These are phyloP conservation scores for Novymonas esmeraldas DNA, from an alignment of 208 protist species.

Conservation along the genomic window DNA sequence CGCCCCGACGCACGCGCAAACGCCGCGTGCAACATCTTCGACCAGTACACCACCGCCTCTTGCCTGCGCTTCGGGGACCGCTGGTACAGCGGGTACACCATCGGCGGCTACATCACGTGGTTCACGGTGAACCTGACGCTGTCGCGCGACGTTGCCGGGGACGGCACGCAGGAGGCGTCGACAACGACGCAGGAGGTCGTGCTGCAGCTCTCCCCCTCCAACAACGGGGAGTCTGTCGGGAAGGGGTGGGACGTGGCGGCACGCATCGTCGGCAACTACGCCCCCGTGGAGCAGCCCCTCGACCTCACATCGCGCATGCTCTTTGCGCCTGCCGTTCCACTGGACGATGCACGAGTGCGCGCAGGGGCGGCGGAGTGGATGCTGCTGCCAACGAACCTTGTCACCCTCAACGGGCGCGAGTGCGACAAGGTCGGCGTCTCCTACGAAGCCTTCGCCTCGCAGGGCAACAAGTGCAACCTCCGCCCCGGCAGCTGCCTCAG, in stretches of 20 bases:
- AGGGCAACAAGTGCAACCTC: slow-evolving; percentile 71
- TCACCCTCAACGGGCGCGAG: slow-evolving; percentile 70
- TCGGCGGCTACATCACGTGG: slow-evolving; percentile 56
- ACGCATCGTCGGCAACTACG: slow-evolving; percentile 78
- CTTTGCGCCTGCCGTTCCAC: slow-evolving; percentile 59
- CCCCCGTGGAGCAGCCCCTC: slow-evolving; percentile 49
- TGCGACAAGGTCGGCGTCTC: slow-evolving; percentile 93
- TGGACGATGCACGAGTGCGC: slow-evolving; percentile 39
- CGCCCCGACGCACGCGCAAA: slow-evolving; percentile 46
- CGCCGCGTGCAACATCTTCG: slow-evolving; percentile 64
- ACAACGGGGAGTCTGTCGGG: slow-evolving; percentile 31
- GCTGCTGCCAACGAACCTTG: slow-evolving; percentile 58
- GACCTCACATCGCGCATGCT: slow-evolving; percentile 73
- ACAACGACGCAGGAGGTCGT: slow-evolving; percentile 16
- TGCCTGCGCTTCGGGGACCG: slow-evolving; percentile 78
- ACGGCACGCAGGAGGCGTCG: not conserved
- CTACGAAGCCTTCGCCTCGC: slow-evolving; percentile 83
- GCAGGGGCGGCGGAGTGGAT: slow-evolving; percentile 78
- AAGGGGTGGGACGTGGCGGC: slow-evolving; percentile 48
- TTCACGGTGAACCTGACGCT: slow-evolving; percentile 72
- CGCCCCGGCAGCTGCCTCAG: slow-evolving; percentile 71
- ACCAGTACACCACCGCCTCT: slow-evolving; percentile 57
- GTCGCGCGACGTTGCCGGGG: slow-evolving; percentile 21
- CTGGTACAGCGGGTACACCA: slow-evolving; percentile 88
- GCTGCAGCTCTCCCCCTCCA: slow-evolving; percentile 58